Evolutionary conservation across 2,329 filamentous ascomycete genomes (phyloP).

Genomic region (Curvularia sp.): DNA sequence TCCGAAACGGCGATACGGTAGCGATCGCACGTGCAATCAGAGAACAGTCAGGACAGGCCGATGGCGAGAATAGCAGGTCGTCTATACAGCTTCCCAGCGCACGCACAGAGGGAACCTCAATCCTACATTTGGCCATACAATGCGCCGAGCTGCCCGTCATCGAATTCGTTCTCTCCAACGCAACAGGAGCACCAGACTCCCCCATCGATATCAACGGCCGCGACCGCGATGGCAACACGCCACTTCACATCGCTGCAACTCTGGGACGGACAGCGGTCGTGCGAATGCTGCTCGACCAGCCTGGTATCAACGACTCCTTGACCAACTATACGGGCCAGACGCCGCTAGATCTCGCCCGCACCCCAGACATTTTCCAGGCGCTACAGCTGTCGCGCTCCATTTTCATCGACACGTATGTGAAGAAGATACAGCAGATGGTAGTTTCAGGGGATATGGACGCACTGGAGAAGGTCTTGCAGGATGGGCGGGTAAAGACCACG

Average conservation of each 20-base stretch:
- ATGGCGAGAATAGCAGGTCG: slow-evolving; percentile 63
- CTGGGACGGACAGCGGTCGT: slow-evolving; percentile 84
- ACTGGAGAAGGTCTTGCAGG: slow-evolving; percentile 80
- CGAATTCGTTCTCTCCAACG: slow-evolving; percentile 85
- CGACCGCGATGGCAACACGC: slow-evolving; percentile 93
- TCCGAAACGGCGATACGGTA: slow-evolving; percentile 87
- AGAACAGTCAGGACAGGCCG: slow-evolving; percentile 59
- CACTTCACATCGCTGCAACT: slow-evolving; percentile 84
- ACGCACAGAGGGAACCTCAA: slow-evolving; percentile 78
- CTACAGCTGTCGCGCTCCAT: slow-evolving; percentile 88
- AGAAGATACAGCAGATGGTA: slow-evolving; percentile 82
- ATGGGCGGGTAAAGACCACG: slow-evolving; percentile 82
- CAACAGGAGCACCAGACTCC: slow-evolving; percentile 59
- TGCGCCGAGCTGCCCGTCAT: slow-evolving; percentile 92
- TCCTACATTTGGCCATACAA: slow-evolving; percentile 92
- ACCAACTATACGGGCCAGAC: slow-evolving; percentile 84
- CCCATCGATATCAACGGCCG: slow-evolving; percentile 84
- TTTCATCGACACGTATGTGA: slow-evolving; percentile 85
- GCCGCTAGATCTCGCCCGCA: slow-evolving; percentile 86
- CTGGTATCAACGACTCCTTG: slow-evolving; percentile 85
- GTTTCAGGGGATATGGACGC: slow-evolving; percentile 74
- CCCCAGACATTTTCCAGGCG: slow-evolving; percentile 93
- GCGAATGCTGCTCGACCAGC: slow-evolving; percentile 80
- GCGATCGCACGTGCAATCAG: slow-evolving; percentile 87
- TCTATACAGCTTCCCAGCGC: slow-evolving; percentile 49